Base-by-base conservation (phyloP, 495 filamentous ascomycete genomes). In the Hypoxylon trugodes region DNA sequence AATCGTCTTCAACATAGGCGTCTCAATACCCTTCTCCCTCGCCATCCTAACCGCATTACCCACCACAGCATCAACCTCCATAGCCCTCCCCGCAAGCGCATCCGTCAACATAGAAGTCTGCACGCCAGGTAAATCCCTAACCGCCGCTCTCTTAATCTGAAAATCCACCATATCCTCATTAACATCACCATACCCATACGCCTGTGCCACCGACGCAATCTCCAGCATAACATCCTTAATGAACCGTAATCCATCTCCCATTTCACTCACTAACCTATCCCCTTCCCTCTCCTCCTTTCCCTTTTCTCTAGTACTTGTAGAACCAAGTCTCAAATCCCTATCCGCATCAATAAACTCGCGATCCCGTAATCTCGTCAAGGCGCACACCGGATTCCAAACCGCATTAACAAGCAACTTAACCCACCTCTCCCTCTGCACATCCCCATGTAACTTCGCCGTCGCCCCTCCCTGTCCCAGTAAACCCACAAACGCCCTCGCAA, bases 21-120 rank as follows among this genome's bases (percentile, higher is more conserved):
- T 76, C 0, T 65, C 38, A 1, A 86, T 73, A 0, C 74, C 73
- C 47, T 78, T 72, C 45, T 61, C 60, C 45, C 66, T 69, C 9
- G 77, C 83, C 61, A 81, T 45, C 49, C 72, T 72, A 7, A 84
- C 73, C 3, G 73, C 66, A 71, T 81, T 83, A 4, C 82, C 81
- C n/a, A 84, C 57, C 59, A 86, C 82, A 21, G 79, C 79, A 65
- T 84, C 83, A 6, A 80, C 75, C 70, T 84, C 82, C 68, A 84
- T 72, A 1, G 59, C 59, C 50, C 74, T 69, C 0, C 69, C 72
- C 28, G 58, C 66, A 24, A 73, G 62, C 40, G 76, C 75, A 71
- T 83, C 80, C 28, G 76, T 68, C 56, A 81, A 56, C 81, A 84
- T 84, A 51, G 79, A 81, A 32, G 77, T 72, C 68, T 81, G 77